Base-by-base conservation (phyloP, 2,329 filamentous ascomycete species). In the Tolypocladium guangdongense region DNA sequence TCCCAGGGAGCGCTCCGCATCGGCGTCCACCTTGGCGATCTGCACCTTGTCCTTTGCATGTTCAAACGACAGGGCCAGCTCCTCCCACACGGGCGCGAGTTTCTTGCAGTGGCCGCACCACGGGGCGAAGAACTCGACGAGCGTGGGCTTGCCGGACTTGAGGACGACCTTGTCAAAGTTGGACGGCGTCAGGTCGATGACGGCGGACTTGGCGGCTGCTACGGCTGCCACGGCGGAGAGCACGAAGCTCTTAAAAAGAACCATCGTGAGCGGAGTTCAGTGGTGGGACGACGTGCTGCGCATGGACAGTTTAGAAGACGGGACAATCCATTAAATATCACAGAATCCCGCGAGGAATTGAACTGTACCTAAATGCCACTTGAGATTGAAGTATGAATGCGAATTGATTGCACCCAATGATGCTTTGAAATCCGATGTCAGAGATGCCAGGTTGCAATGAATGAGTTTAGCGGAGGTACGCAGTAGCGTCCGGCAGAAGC, bases 21-120 rank as follows among this genome's bases (percentile, higher is more conserved):
- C 93, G 55, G 92, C 93, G 67, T 99, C 91, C 61, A 99, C 91
- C 75, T 97, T 99, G 62, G 87, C 93, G 66, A 99, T 90, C 66
- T 86, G 84, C 53, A 99, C 82, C 69, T 87, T 81, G 66, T 81
- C 76, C 65, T 81, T 81, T 59, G 84, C 83, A 64, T 81, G 83
- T 59, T 87, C 83, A 70, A 91, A 95, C 43, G 78, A 75, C 50
- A 77, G 70, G 48, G 83, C 93, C 45, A 99, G 83, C 68, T 99
- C 88, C 70, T 99, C 93, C 72, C 95, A 99, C 55, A 95, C 77
- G 50, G 93, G 95, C 18, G 93, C 93, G 36, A 99, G 87, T 66
- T 77, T 95, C 82, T 97, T 97, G 89, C 93, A 99, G 80, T 99
- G 93, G 35, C 93, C 95, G 67, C 93, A 99, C 93, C 93, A 99